Base-by-base conservation (phyloP, 768 basidiomycete species). In the Mycena galericulata region DNA sequence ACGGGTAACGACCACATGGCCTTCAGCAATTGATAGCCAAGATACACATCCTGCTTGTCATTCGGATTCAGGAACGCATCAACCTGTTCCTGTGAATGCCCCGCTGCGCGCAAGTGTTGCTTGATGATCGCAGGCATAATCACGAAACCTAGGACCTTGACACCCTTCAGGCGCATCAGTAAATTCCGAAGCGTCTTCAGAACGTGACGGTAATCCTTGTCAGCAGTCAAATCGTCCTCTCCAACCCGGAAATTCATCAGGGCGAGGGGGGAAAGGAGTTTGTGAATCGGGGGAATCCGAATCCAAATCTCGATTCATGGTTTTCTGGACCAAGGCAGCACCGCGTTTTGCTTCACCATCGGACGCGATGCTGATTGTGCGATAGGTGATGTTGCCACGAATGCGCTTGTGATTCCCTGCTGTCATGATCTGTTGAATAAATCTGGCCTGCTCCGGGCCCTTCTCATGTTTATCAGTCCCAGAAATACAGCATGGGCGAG, bases 11-110 rank as follows among this genome's bases (percentile, higher is more conserved):
- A 38, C 78, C 77, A 78, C 17, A 80, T 65, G 2, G 67, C 74
- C 30, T 62, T 62, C 1, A 80, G 71, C 11, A 80, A 51, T 15
- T 72, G 62, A 62, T 64, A 78, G 4, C 73, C 72, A 1, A 79
- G 67, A 15, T 62, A 57, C 17, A 81, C 79, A 65, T 81, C 77
- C 61, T 82, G 80, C n/a, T 62, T 62, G 55, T 80, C 79, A 26
- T 77, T 63, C 17, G 78, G 75, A 24, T 79, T 77, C 20, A 80
- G 65, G 0, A 78, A 41, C 4, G 47, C 11, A 34, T 73, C 22
- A 24, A 76, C 62, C 11, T 27, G 54, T 12, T 41, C 30, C 22
- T 17, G 1, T 1, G 49, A 20, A 17, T 41, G n/a, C 3, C 65
- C 65, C 1, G 6, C 41, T 0, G 20, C 27, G 41, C 12, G 56